Percentiles rank a stretch among this genome's conserved stretches.
These are phyloP conservation scores for Brassica nigra DNA, from an alignment of 345 rosid species.

Conservation along the genomic window DNA sequence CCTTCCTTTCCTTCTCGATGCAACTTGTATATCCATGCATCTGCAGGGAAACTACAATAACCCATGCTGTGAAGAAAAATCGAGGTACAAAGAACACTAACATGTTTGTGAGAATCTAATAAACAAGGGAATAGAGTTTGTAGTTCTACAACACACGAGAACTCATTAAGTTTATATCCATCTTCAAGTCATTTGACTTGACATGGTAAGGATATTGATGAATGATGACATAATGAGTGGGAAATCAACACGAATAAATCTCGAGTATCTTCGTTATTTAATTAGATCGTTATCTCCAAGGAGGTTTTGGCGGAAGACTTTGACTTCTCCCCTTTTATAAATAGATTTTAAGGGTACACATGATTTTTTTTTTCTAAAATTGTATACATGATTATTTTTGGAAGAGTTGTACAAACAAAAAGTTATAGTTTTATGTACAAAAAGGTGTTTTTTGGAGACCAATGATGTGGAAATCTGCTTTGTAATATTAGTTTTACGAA, in stretches of 20 bases:
- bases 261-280: neutral
- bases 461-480: neutral
- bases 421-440: neutral
- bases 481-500: neutral
- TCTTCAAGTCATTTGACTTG: neutral
- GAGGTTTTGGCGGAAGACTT: neutral
- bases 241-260: neutral
- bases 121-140: neutral
- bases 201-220: neutral
- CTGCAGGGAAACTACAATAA: neutral
- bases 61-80: neutral
- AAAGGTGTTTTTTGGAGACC: neutral
- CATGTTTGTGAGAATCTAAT: neutral
- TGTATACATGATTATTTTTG: no score
- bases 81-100: neutral
- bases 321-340: neutral
- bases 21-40: constrained; percentile 6
- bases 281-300: neutral
- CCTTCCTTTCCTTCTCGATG: constrained; percentile 15
- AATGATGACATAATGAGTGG: neutral
- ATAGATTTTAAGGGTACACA: no score
- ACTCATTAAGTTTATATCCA: neutral
- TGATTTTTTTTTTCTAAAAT: no score
- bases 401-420: no score
- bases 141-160: neutral